A percentile compares a stretch with the other conserved stretches of the same genome.
Evolutionary conservation across 1,284 basidiomycete species (phyloP).

Genomic region (Singerocomus rubriflavus): DNA sequence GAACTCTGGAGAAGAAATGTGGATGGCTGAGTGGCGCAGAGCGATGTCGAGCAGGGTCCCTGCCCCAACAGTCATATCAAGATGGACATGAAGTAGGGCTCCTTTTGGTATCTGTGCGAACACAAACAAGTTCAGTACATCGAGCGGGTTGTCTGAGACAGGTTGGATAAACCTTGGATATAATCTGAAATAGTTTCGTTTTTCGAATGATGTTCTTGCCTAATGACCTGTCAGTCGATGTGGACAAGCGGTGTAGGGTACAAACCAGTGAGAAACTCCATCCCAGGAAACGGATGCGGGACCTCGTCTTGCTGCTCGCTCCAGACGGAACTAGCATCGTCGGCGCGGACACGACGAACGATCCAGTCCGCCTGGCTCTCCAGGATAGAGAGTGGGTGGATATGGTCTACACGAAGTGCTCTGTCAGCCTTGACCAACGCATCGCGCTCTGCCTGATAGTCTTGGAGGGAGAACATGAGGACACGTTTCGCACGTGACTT

Average conservation of each 20-base stretch:
- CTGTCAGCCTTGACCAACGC: slow-evolving; percentile 52
- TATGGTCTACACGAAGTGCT: slow-evolving; percentile 41
- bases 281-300: slow-evolving; percentile 66
- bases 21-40: slow-evolving; percentile 52
- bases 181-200: slow-evolving; percentile 56
- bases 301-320: slow-evolving; percentile 47
- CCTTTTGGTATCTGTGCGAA: slow-evolving; percentile 69
- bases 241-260: neutral
- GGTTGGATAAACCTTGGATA: slow-evolving; percentile 47
- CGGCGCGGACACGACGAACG: slow-evolving; percentile 48
- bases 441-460: slow-evolving; percentile 43
- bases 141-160: neutral
- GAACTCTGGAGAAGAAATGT: slow-evolving; percentile 44
- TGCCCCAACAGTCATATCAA: slow-evolving; percentile 65
- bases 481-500: slow-evolving; percentile 17
- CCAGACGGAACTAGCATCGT: slow-evolving; percentile 61
- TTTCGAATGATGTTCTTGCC: slow-evolving; percentile 53
- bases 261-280: slow-evolving; percentile 70
- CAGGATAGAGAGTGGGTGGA: slow-evolving; percentile 31
- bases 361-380: slow-evolving; percentile 56
- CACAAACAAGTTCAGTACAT: slow-evolving; percentile 2
- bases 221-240: slow-evolving; percentile 22
- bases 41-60: slow-evolving; percentile 50
- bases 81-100: slow-evolving; percentile 64
- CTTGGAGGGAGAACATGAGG: slow-evolving; percentile 25